Evolutionary conservation across 1,139 yeast species (phyloP), one percentile per base, ranked within the genome.

Genomic region (Citeromyces siamensis): DNA sequence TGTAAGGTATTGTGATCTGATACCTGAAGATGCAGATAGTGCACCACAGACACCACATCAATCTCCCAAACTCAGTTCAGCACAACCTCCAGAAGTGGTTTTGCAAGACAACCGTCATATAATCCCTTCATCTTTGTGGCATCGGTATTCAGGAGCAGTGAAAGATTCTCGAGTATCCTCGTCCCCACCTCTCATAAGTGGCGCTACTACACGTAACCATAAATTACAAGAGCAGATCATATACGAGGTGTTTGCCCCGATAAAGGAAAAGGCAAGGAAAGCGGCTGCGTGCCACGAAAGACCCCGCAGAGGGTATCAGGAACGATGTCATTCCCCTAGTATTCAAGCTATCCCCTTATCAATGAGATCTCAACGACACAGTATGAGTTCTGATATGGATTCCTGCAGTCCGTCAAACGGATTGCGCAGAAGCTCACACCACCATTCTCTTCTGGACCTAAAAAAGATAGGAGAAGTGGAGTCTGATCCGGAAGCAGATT

Each of bases 71-170:
- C 19, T 19, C 9, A 18, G 17, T 16, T 60, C 55, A 19, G 58
- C 55, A 20, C 50, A 64, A 22, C 68, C 74, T 16, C 88, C 90
- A 2, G 95, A 85, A 51, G 96, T 88, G 16, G 78, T 82, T 3
- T 63, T 88, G 33, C 86, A 84, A 52, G 96, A 86, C 51, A 86
- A 86, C 55, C 77, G 73, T 44, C 97, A 86, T 53, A 86, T 86
- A 38, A 77, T 86, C 33, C 95, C 96, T 0, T 81, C 77, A 42
- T 73, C 84, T 2, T 56, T 85, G 42, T 71, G 86, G 72, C 66
- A 65, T 41, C 72, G 71, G 38, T 79, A 76, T 50, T 68, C 80
- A 2, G 41, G 42, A 12, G 37, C 33, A 14, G 28, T 17, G 21
- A 38, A 37, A 5, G 31, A 40, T 21, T 40, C 35, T 7, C 34